A percentile compares a stretch with the other conserved stretches of the same genome.
These are phyloP conservation scores for Canavalia ensiformis DNA, from an alignment of 306 rosid species.

Conservation along the genomic window DNA sequence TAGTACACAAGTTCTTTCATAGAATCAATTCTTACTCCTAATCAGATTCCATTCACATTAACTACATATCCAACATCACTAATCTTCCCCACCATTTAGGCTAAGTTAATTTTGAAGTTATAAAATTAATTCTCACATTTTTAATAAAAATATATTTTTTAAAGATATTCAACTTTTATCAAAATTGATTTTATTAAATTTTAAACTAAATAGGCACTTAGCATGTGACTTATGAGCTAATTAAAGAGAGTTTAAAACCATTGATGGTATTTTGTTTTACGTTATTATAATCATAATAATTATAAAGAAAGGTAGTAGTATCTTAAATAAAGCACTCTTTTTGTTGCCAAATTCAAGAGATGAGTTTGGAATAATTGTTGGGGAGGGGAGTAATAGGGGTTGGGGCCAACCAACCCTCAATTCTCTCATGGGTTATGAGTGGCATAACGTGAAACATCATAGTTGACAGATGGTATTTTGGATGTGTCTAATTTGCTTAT, in stretches of 20 bases:
- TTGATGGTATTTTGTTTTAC: slow-evolving; percentile 64
- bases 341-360: slow-evolving; percentile 51
- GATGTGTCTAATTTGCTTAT: slow-evolving; percentile 44
- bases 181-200: too few species aligned
- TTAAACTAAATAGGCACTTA: too few species aligned
- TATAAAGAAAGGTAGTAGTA: slow-evolving; percentile 48
- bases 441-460: slow-evolving; percentile 77
- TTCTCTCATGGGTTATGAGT: slow-evolving; percentile 79
- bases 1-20: slow-evolving; percentile 11
- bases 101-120: too few species aligned
- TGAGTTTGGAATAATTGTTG: slow-evolving; percentile 51
- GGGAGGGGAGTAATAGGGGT: slow-evolving; percentile 28
- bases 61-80: not conserved
- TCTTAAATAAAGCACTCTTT: slow-evolving; percentile 51
- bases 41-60: slow-evolving; percentile 20
- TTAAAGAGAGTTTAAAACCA: slow-evolving; percentile 40
- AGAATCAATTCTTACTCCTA: slow-evolving; percentile 26
- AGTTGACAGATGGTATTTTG: slow-evolving; percentile 63
- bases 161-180: too few species aligned
- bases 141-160: too few species aligned
- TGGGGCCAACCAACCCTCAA: slow-evolving; percentile 53
- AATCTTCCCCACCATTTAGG: slow-evolving; percentile 9
- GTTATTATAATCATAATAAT: slow-evolving; percentile 60
- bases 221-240: not conserved
- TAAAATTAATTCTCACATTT: too few species aligned